These are phyloP conservation scores for Botrytis deweyae DNA, from an alignment of 2,329 filamentous ascomycete species.

Conservation along the genomic window DNA sequence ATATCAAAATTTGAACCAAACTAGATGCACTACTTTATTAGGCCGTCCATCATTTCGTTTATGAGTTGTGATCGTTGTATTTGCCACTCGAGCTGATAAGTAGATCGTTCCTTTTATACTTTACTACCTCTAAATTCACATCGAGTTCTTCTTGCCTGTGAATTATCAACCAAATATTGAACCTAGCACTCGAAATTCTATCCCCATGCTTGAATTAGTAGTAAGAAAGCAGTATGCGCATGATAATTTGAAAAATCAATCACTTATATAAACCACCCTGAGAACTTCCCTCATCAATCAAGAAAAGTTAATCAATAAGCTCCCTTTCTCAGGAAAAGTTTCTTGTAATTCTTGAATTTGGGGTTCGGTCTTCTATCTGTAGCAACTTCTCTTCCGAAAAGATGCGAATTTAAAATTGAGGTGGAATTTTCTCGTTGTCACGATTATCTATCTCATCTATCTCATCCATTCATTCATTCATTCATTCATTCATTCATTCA, in stretches of 20 bases:
- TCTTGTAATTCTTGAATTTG: too few relatives aligned
- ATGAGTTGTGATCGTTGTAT: too few relatives aligned
- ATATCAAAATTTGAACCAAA: accelerated
- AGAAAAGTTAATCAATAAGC: too few relatives aligned
- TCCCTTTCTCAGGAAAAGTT: too few relatives aligned
- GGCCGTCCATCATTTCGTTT: too few relatives aligned
- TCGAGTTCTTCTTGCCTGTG: accelerated
- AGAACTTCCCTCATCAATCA: too few relatives aligned
- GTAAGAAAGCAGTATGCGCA: too few relatives aligned
- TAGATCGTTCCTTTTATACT: background rate
- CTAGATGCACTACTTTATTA: background rate
- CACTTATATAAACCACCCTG: too few relatives aligned
- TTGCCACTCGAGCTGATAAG: background rate
- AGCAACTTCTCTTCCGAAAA: background rate
- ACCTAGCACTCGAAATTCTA: background rate
- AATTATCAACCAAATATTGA: accelerated
- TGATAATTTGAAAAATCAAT: too few relatives aligned
- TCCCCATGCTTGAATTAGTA: too few relatives aligned
- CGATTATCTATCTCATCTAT: background rate
- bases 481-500: background rate
- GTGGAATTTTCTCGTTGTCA: background rate
- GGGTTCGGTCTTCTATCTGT: too few relatives aligned
- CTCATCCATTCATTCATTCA: background rate
- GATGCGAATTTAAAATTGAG: background rate
- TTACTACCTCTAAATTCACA: accelerated